Evolutionary conservation across 257 asterid species (phyloP), one percentile per base, ranked within the genome.

Genomic region (Fraxinus excelsior): DNA sequence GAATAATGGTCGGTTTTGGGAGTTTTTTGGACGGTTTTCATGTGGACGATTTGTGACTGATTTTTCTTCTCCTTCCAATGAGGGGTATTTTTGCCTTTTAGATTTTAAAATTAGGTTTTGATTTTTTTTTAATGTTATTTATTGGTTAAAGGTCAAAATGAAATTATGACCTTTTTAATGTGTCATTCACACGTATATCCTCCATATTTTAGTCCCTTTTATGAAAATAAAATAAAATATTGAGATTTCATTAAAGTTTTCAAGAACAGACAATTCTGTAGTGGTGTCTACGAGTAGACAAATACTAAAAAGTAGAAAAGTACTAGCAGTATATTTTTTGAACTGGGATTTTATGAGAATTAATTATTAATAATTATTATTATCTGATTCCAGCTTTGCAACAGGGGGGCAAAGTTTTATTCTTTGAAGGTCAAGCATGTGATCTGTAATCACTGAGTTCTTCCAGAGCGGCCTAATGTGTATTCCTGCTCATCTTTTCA

Each of bases 341-440:
- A 79, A 79, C 73, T 32, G 80, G 71, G 79, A 76, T 79, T 18
- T 72, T 64, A 46, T 81, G 40, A 49, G 26, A 67, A 51, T 51
- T 51, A 67, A 51, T 51, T 51, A 42, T 2, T 53, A 51, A 44
- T 78, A 31, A 51, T 72, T 29, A 64, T 49, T 78, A 69, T 73
- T 77, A 75, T 81, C 76, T 81, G 82, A 81, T 77, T 81, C 83
- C 79, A 77, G 73, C 85, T 81, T 79, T 74, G 34, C 34, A 31
- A 31, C 34, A 3, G 34, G 79, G 34, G 79, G 68, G 70, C 78
- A 81, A 76, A 80, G 66, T 65, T 67, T 53, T 71, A 18, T 42
- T 12, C 18, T 49, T 71, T 80, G 82, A 78, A 79, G 81, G 81
- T 73, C 82, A 82, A 83, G 87, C 79, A 75, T 85, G 86, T 85